phyloP scores from a whole-genome alignment of 306 rosid genomes.

The Quercus aquifolioides region DNA sequence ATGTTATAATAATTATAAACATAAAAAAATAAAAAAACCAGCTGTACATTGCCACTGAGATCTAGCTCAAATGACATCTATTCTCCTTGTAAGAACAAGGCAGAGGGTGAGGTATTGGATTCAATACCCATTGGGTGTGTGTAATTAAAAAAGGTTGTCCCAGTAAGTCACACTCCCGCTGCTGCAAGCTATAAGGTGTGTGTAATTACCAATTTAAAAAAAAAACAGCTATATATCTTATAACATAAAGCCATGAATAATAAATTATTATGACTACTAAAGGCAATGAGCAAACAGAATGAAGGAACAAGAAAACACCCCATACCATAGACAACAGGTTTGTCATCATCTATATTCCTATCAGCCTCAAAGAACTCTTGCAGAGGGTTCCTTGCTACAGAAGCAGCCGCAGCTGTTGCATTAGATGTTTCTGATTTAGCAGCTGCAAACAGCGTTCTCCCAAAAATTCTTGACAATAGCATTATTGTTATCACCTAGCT shows the following conservation, averaged over 20 bases:
- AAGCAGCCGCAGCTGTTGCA: conserved; percentile 37
- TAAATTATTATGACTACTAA: not conserved
- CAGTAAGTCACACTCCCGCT: no score
- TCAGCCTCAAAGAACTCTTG: conserved; percentile 75
- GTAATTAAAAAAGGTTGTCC: no score
- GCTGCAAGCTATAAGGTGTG: no score
- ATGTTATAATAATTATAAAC: not conserved
- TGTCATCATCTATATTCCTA: conserved; percentile 59
- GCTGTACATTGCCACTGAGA: not conserved
- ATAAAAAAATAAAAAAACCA: not conserved
- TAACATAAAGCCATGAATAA: not conserved
- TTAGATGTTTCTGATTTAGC: conserved; percentile 59
- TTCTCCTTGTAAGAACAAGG: no score
- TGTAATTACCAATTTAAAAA: no score
- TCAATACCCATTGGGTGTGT: no score
- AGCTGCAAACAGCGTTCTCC: conserved; percentile 60
- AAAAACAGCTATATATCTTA: not conserved
- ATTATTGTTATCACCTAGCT: conserved; percentile 28
- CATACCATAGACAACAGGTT: conserved; percentile 80
- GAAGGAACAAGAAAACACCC: conserved; percentile 2
- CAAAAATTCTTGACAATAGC: conserved; percentile 59
- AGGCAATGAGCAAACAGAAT: not conserved
- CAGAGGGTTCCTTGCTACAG: conserved; percentile 64
- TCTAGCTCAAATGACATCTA: no score
- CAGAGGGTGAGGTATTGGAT: no score